Base-by-base conservation (phyloP, 768 basidiomycete species). In the Suillus alpinus region DNA sequence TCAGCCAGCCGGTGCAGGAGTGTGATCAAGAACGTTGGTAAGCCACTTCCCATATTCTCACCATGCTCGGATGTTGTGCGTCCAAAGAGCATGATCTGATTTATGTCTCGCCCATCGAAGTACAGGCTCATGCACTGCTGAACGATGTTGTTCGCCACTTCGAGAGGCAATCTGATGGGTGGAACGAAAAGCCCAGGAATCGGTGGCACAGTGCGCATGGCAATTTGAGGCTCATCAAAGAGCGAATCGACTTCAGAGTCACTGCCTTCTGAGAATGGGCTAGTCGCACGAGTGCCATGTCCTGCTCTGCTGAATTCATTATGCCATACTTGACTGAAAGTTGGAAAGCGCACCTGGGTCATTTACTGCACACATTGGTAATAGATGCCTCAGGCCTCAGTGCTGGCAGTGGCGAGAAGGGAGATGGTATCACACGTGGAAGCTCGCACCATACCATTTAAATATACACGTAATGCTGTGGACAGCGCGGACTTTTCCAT, bases 71-170 rank as follows among this genome's bases (percentile, higher is more conserved):
- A 59, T 57, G 55, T 20, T 43, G 64, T 66, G 41, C 87, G 82
- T 47, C 86, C 86, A 68, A 96, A 96, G 18, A 96, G 81, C 94
- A 95, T 95, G 57, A 89, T 83, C 72, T 95, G 94, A 68, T 96
- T 92, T 51, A 84, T 77, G 46, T 75, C 64, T 29, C 73, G 75
- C 12, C 69, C 69, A 10, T 66, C 68, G 67, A 89, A 90, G 70
- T 88, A 91, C 9, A 78, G 79, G 2, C 73, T 67, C 71, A 84
- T 78, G 71, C 88, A 89, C 56, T 82, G 82, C 12, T 71, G 68
- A 55, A 78, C 68, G 36, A 86, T 75, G 0, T 76, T 69, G 23
- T 83, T 75, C 4, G 84, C 83, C 10, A 89, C 72, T 41, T 82
- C 82, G 20, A 69, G 62, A 4, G 87, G 78, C 8, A 92, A 69